Evolutionary conservation across 1,284 basidiomycete genomes (phyloP), one percentile per base, ranked within the genome.

Genomic region (Sanghuangporus sanghuang): DNA sequence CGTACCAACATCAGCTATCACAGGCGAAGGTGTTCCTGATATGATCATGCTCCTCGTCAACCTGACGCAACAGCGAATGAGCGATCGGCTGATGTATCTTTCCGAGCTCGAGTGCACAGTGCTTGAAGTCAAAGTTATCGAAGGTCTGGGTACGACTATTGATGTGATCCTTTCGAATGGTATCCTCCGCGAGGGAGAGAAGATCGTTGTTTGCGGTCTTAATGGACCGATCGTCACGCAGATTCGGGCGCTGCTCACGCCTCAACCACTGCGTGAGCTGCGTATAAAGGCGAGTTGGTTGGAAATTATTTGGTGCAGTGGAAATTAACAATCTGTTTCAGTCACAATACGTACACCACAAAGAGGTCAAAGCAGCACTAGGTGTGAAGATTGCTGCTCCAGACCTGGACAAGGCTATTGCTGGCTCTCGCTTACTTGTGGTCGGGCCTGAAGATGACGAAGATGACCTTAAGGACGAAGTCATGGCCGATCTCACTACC

Each of bases 71-170:
- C 93, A 96, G 76, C 87, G 97, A 66, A 98, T 99, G 96, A 96
- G 92, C 73, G 93, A 96, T 73, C 85, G 90, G 58, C 82, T 99
- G 68, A 99, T 99, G 97, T 99, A 98, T 78, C 85, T 99, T 64
- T 95, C 95, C 36, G 96, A 98, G 76, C 83, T 99, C 62, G 96
- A 98, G 78, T 98, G 96, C 76, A 99, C 97, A n/a, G 95, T 99
- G 23, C 85, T 99, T 62, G 97, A 99, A 77, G 97, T 99, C 75
- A 99, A 99, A 83, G 93, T 98, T 67, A 90, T 99, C 71, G 97
- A 99, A 77, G 97, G 97, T 74, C 81, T 99, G 59, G 97, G 97
- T 55, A 99, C 96, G 46, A 99, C 97, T 1, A 96, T 99, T 71
- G 97, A 99, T 79, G 95, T 99, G 39, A 90, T 99, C 16, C 81